Evolutionary conservation across 768 basidiomycete genomes (phyloP), one percentile per base, ranked within the genome.

Genomic region (Gymnopilus junonius): DNA sequence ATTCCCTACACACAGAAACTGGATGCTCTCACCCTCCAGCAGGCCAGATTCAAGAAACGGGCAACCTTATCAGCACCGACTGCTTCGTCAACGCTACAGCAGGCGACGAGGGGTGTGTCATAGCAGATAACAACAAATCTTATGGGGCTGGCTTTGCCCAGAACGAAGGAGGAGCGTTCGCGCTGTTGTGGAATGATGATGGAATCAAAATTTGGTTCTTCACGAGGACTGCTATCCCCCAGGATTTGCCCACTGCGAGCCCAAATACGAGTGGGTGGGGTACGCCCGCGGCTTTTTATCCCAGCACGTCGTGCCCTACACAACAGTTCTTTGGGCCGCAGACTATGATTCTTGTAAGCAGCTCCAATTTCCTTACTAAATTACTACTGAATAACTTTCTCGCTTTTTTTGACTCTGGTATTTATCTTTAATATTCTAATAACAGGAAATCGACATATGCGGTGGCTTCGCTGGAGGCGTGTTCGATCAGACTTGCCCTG

Each of bases 1-100:
- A 62, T 11, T 54, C 56, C 8, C 57, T 65, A 5, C 64, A 65
- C 43, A 65, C 64, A 8, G 29, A 25, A 3, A 35, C 53, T 25
- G 59, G 64, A 12, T 65, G 64, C 59, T 45, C 29, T 7, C 27
- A 31, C 20, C 42, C 53, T 40, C 55, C 31, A 21, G n/a, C 48
- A 8, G 43, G 43, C 23, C 55, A 62, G 29, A 42, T 58, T 29
- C 20, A 21, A 4, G 40, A 53, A 10, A 65, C 60, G 5, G 64
- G 61, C 25, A 54, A 48, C 31, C 40, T 62, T 3, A 25, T 62
- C 60, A 48, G 29, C 56, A 35, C 32, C 3, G 14, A 46, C 31
- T 32, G 29, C 31, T 37, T 50, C 20, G 58, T 60, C 51, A 35
- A 34, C 21, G 34, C 7, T 12, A 31, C 42, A 21, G 10, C 8